These are phyloP conservation scores for Odontarrhena argentea DNA, from an alignment of 345 rosid species.

Conservation along the genomic window DNA sequence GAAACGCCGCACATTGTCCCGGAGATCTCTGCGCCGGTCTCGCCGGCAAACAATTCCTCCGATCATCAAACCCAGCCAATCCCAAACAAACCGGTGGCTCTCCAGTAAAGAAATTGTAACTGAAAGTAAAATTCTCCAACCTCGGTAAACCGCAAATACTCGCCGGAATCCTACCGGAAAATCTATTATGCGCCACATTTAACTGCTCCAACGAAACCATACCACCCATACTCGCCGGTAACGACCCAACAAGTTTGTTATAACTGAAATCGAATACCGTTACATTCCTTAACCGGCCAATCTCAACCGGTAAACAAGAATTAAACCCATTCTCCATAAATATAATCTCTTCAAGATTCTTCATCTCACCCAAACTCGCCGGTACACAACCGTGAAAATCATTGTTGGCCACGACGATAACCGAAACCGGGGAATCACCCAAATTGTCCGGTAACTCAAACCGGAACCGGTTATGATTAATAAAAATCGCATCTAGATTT, in stretches of 20 bases:
- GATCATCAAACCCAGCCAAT: conserved; percentile 55
- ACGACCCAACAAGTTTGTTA: conserved; percentile 59
- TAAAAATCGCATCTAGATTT: conserved; percentile 72
- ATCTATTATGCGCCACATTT: conserved; percentile 69
- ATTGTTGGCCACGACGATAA: conserved; percentile 74
- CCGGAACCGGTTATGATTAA: conserved; percentile 70
- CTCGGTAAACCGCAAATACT: conserved; percentile 64
- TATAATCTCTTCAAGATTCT: conserved; percentile 66
- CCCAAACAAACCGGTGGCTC: conserved; percentile 66
- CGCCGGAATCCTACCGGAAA: conserved; percentile 66
- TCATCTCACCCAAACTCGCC: conserved; percentile 73
- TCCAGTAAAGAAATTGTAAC: conserved; percentile 75
- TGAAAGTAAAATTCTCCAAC: conserved; percentile 64
- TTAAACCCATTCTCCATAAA: conserved; percentile 67
- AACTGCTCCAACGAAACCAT: conserved; percentile 76
- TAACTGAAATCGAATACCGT: conserved; percentile 76
- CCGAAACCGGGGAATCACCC: conserved; percentile 84
- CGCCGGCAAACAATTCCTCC: conserved; percentile 61
- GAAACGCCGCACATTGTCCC: conserved; percentile 62
- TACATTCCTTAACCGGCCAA: conserved; percentile 58
- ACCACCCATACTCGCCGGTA: conserved; percentile 59
- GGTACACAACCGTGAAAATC: conserved; percentile 81
- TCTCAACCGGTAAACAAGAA: conserved; percentile 67
- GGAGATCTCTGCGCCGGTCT: conserved; percentile 71
- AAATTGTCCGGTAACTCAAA: conserved; percentile 71